Evolutionary conservation across 2,329 filamentous ascomycete genomes (phyloP).

Genomic region (Microdochium paspali): DNA sequence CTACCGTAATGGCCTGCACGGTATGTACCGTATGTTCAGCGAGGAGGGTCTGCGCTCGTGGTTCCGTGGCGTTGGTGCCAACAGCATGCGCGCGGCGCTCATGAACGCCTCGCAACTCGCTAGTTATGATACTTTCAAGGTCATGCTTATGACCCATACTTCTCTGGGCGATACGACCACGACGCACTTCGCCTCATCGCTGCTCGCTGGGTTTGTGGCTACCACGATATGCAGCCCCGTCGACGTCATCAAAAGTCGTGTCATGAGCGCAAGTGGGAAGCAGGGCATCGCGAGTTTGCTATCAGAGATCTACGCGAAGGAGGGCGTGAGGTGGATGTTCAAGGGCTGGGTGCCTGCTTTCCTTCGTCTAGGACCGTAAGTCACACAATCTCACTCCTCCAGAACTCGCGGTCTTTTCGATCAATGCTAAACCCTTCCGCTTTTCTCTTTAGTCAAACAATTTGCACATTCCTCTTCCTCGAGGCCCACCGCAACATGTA

Average conservation of each 20-base stretch:
- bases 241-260: constrained; percentile 80
- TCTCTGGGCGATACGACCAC: constrained; percentile 60
- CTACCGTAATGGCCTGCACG: constrained; percentile 83
- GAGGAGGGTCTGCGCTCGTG: constrained; percentile 69
- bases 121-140: constrained; percentile 77
- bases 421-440: background rate
- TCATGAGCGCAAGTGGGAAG: constrained; percentile 60
- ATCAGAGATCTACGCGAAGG: constrained; percentile 55
- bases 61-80: constrained; percentile 81
- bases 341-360: constrained; percentile 82
- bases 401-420: background rate
- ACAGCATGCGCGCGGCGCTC: constrained; percentile 69
- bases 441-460: constrained; percentile 54
- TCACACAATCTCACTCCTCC: constrained; percentile 10
- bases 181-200: constrained; percentile 70
- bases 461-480: constrained; percentile 78
- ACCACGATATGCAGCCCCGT: constrained; percentile 79
- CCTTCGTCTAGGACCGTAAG: constrained; percentile 53
- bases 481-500: constrained; percentile 81
- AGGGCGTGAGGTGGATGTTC: constrained; percentile 78
- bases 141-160: constrained; percentile 54
- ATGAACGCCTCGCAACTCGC: constrained; percentile 83
- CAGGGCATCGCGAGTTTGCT: constrained; percentile 51
- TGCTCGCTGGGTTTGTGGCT: constrained; percentile 73
- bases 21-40: constrained; percentile 75